These are phyloP conservation scores for Marasmius fiardii DNA, from an alignment of 1,284 basidiomycete genomes.

Conservation along the genomic window DNA sequence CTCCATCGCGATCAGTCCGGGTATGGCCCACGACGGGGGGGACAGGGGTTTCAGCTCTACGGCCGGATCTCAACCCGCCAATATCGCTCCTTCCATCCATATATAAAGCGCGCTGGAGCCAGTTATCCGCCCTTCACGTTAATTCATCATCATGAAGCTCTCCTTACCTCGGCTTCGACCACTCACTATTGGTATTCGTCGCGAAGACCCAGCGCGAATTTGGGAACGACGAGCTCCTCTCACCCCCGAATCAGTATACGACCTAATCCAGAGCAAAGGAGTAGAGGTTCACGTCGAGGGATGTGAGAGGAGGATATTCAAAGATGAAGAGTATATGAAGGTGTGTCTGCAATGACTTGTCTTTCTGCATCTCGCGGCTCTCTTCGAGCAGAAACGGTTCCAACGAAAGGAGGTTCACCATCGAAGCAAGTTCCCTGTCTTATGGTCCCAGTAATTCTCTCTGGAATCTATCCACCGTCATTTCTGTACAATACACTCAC, in stretches of 20 bases:
- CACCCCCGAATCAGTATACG: constrained; percentile 68
- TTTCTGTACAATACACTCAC: background rate
- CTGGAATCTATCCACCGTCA: no score
- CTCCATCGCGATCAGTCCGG: background rate
- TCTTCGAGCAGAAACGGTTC: background rate
- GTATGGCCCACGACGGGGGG: background rate
- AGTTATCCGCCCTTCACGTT: background rate
- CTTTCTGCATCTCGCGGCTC: background rate
- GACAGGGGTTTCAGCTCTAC: background rate
- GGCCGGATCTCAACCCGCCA: constrained; percentile 1
- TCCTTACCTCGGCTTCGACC: constrained; percentile 8
- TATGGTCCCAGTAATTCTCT: background rate
- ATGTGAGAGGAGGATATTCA: constrained; percentile 74
- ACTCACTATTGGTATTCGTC: constrained; percentile 56
- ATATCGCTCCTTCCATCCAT: background rate
- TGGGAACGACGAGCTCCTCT: constrained; percentile 89
- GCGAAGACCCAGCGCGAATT: constrained; percentile 76
- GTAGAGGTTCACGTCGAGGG: constrained; percentile 73
- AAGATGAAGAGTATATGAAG: constrained; percentile 59
- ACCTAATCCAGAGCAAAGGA: constrained; percentile 51
- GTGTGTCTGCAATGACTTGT: constrained; percentile 34
- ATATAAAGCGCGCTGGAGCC: background rate
- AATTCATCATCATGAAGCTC: constrained; percentile 2
- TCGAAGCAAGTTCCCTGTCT: background rate
- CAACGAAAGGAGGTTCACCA: background rate